Percentiles rank a stretch among this genome's conserved stretches.
Evolutionary conservation across 2,329 filamentous ascomycete species (phyloP).

Genomic region (Boeremia exigua): DNA sequence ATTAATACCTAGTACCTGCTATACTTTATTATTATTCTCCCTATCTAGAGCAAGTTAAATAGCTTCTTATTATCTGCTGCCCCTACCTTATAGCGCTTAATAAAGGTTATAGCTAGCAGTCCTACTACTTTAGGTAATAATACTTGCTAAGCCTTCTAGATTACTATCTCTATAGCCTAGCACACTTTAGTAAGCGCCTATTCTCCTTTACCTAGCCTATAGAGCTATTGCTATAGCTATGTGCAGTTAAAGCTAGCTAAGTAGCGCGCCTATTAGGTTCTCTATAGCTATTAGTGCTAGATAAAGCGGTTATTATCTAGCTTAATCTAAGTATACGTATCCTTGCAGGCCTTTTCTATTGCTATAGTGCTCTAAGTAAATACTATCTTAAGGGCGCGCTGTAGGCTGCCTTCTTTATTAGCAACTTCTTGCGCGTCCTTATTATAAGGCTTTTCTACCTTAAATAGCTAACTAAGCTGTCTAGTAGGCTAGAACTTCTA

Average conservation of each 20-base stretch:
- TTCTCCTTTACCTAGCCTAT: neutral
- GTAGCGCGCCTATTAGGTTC: too few species aligned
- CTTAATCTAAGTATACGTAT: neutral
- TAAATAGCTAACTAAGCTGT: neutral
- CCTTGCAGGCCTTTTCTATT: neutral
- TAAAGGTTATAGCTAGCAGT: constrained; percentile 1
- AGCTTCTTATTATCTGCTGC: constrained; percentile 21
- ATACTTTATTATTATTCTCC: constrained; percentile 1
- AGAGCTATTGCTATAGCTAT: neutral
- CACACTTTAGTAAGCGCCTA: neutral
- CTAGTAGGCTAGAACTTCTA: constrained; percentile 1
- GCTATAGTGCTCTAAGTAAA: neutral
- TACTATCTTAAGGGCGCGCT: neutral
- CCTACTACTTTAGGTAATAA: neutral
- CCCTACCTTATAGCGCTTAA: constrained; percentile 7
- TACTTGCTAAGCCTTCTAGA: neutral
- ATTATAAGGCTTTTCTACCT: neutral
- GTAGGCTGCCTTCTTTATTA: neutral
- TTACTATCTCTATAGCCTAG: constrained; percentile 2
- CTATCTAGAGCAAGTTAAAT: neutral
- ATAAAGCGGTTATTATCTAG: constrained; percentile 3
- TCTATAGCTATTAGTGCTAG: neutral
- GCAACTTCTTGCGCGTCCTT: neutral
- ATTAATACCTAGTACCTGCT: neutral
- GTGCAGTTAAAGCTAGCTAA: neutral